Percentiles rank a stretch among this genome's conserved stretches.
These are phyloP conservation scores for Colletotrichum abscissum DNA, from an alignment of 2,329 filamentous ascomycete genomes.

Conservation along the genomic window DNA sequence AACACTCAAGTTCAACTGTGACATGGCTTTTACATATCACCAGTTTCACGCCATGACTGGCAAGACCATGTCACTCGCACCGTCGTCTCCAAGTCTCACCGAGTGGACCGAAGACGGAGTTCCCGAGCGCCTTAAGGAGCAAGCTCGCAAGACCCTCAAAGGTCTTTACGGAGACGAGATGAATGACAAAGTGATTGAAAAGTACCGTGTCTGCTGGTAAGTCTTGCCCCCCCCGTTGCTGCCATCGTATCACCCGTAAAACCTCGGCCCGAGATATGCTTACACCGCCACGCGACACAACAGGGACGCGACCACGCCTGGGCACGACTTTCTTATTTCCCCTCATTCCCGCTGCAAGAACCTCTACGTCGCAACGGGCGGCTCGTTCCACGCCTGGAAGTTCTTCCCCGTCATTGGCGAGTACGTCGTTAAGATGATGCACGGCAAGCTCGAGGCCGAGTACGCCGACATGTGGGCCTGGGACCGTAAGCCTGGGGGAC, in stretches of 20 bases:
- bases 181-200: conserved; percentile 51
- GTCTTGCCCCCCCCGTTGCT: conserved; percentile 21
- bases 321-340: conserved; percentile 71
- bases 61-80: conserved; percentile 63
- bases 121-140: conserved; percentile 56
- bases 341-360: conserved; percentile 60
- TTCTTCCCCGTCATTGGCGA: conserved; percentile 72
- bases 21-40: conserved; percentile 68
- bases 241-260: background rate
- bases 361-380: conserved; percentile 70
- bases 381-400: conserved; percentile 74
- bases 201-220: conserved; percentile 60
- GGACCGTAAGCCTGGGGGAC: conserved; percentile 54
- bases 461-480: conserved; percentile 57
- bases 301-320: conserved; percentile 71
- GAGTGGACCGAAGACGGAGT: conserved; percentile 51
- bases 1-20: conserved; percentile 71
- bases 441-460: conserved; percentile 51
- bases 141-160: conserved; percentile 50
- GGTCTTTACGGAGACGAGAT: conserved; percentile 55
- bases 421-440: conserved; percentile 64
- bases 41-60: conserved; percentile 57
- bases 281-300: background rate
- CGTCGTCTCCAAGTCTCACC: conserved; percentile 54
- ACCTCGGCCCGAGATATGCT: background rate